These are phyloP conservation scores for Sarocladium strictum DNA, from an alignment of 2,329 filamentous ascomycete species.

Conservation along the genomic window DNA sequence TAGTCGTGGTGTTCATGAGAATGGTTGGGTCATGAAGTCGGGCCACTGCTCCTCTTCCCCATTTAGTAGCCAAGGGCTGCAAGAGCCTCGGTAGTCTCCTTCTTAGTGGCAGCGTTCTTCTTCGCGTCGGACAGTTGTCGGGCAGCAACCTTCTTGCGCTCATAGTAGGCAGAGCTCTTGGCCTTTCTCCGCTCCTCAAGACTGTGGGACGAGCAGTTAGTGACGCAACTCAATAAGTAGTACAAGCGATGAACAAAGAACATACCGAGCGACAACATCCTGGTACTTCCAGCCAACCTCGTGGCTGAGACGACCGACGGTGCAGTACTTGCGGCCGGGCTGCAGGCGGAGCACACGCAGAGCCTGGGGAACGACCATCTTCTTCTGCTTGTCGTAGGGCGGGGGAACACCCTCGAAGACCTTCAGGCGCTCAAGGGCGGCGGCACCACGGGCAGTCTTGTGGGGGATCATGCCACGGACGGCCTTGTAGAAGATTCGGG, in stretches of 20 bases:
- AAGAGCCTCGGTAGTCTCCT: constrained; percentile 83
- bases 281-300: constrained; percentile 99
- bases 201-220: constrained; percentile 43
- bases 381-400: constrained; percentile 99
- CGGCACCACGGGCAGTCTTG: constrained; percentile 97
- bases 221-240: background rate
- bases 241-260: constrained; percentile 22
- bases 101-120: constrained; percentile 83
- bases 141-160: constrained; percentile 96
- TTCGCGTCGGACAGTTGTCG: constrained; percentile 88
- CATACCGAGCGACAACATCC: constrained; percentile 95
- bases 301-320: constrained; percentile 93
- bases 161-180: constrained; percentile 98
- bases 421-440: constrained; percentile 97
- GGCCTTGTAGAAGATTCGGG: constrained; percentile 99
- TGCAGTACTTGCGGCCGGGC: constrained; percentile 99
- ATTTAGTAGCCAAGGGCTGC: constrained; percentile 85
- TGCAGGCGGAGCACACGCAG: constrained; percentile 93
- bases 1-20: constrained; percentile 10
- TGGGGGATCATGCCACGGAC: constrained; percentile 99
- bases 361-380: constrained; percentile 98
- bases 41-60: constrained; percentile 9
- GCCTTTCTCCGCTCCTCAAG: constrained; percentile 99
- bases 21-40: constrained; percentile 9
- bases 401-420: constrained; percentile 99